Evolutionary conservation across 345 rosid genomes (phyloP).

Genomic region (Salix udensis): DNA sequence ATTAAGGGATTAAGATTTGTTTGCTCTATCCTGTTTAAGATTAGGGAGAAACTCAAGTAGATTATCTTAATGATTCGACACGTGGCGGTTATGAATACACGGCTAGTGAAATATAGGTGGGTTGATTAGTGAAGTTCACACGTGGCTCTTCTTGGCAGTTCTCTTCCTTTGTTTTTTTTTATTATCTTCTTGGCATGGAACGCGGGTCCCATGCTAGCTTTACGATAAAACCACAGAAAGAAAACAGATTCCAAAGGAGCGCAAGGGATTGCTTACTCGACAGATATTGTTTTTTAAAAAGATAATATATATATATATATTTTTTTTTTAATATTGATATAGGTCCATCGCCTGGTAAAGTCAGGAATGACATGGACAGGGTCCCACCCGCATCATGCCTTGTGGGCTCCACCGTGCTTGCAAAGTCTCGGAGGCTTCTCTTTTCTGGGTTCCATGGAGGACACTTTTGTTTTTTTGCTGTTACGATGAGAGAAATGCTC

Average conservation of each 20-base stretch:
- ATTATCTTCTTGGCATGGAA: neutral
- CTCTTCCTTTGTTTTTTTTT: neutral
- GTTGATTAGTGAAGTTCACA: neutral
- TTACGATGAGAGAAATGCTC: neutral
- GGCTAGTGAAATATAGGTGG: neutral
- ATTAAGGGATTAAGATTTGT: neutral
- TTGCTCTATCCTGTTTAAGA: neutral
- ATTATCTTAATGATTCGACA: neutral
- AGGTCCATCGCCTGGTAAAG: neutral
- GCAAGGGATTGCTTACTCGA: too few relatives aligned
- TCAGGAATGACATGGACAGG: constrained; percentile 13
- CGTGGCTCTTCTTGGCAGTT: neutral
- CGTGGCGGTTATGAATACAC: neutral
- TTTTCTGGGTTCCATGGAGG: neutral
- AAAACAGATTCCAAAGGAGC: neutral
- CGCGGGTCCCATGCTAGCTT: constrained; percentile 14
- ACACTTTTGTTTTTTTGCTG: neutral
- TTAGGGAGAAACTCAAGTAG: neutral
- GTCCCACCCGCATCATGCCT: constrained; percentile 1
- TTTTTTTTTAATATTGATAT: neutral
- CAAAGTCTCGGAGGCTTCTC: constrained; percentile 9
- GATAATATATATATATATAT: too few relatives aligned
- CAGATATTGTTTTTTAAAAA: too few relatives aligned
- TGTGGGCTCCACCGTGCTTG: constrained; percentile 8
- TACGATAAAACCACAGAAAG: neutral